Conservation (phyloP, 306 rosid genomes). For the Quercus variabilis region DNA sequence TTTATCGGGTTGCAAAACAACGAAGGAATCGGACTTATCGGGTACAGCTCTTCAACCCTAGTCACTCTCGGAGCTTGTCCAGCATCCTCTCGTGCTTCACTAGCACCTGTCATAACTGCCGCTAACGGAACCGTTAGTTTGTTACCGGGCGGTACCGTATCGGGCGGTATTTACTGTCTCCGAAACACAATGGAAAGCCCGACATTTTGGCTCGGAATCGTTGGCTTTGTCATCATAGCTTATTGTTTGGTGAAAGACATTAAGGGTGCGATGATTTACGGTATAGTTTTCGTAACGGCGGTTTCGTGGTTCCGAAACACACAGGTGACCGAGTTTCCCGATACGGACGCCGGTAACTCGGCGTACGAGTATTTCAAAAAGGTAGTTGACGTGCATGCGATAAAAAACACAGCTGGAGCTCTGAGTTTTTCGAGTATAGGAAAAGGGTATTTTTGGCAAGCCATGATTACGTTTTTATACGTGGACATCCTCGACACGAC, state of each 20-base stretch:
- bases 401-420: constrained; percentile 80
- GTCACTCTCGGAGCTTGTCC: constrained; percentile 82
- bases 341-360: constrained; percentile 48
- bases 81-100: constrained; percentile 41
- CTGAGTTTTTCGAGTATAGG: constrained; percentile 60
- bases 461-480: constrained; percentile 72
- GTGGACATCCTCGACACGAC: constrained; percentile 90
- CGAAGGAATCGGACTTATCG: constrained; percentile 81
- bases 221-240: constrained; percentile 77
- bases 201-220: constrained; percentile 85
- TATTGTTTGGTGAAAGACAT: constrained; percentile 69
- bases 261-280: constrained; percentile 95
- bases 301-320: constrained; percentile 91
- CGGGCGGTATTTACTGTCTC: constrained; percentile 59
- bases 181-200: constrained; percentile 77
- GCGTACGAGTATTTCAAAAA: constrained; percentile 75
- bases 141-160: constrained; percentile 51
- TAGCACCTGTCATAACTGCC: constrained; percentile 58
- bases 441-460: constrained; percentile 81
- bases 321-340: constrained; percentile 67
- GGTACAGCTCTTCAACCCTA: constrained; percentile 69
- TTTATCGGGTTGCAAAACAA: constrained; percentile 85
- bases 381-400: constrained; percentile 69
- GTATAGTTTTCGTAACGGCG: constrained; percentile 76
- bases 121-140: constrained; percentile 63